Evolutionary conservation across 495 filamentous ascomycete genomes (phyloP).

Genomic region (Barbatosphaeria neglecta): DNA sequence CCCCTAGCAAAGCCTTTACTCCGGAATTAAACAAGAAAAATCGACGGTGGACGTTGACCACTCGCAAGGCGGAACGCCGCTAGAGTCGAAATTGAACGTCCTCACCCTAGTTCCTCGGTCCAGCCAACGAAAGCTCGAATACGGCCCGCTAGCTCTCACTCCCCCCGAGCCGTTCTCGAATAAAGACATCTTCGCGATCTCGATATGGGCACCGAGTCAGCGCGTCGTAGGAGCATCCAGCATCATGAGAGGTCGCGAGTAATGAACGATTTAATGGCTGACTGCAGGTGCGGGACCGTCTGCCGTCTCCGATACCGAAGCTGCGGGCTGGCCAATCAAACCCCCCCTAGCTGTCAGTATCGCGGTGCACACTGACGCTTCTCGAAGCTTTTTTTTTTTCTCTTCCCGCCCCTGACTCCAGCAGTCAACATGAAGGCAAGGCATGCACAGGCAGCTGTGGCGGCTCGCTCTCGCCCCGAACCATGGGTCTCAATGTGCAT

Average conservation of each 20-base stretch:
- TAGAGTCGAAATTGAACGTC: neutral
- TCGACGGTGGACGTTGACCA: too few relatives aligned
- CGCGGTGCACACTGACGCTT: neutral
- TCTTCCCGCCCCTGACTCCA: neutral
- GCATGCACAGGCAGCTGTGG: too few relatives aligned
- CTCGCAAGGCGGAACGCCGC: neutral
- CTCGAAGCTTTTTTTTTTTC: conserved; percentile 2
- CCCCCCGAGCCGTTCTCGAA: neutral
- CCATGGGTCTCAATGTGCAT: neutral
- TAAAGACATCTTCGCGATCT: neutral
- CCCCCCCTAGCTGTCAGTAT: neutral
- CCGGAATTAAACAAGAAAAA: too few relatives aligned
- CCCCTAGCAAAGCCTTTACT: too few relatives aligned
- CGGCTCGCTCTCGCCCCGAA: neutral
- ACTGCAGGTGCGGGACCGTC: too few relatives aligned
- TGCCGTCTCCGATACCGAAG: neutral
- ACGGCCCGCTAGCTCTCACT: neutral
- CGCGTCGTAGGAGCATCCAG: too few relatives aligned
- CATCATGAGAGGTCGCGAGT: neutral
- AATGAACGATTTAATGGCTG: neutral
- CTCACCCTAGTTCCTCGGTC: neutral
- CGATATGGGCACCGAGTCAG: too few relatives aligned
- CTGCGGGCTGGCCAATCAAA: neutral
- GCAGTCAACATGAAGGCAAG: too few relatives aligned
- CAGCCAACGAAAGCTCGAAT: neutral